Percentiles rank a stretch among this genome's conserved stretches.
Evolutionary conservation across 805 yeast genomes (phyloP).

Genomic region (Kazachstania kunashirensis): DNA sequence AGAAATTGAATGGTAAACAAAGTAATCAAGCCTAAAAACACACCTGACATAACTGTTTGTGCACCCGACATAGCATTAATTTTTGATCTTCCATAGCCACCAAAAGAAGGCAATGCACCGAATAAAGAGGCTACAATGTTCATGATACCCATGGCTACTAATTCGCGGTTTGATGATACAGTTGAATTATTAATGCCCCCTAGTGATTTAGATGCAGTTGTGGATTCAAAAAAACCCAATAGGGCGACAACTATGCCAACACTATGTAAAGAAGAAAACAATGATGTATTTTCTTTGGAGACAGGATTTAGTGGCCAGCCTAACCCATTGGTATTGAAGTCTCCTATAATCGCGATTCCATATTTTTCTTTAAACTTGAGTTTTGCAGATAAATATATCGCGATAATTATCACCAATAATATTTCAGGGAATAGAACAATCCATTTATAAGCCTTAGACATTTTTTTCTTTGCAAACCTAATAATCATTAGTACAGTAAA

Average conservation of each 20-base stretch:
- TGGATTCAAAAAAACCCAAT: constrained; percentile 85
- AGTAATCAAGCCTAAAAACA: constrained; percentile 69
- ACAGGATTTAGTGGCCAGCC: constrained; percentile 49
- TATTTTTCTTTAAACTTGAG: constrained; percentile 39
- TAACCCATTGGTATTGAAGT: constrained; percentile 42
- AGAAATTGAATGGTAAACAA: constrained; percentile 53
- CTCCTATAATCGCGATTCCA: constrained; percentile 66
- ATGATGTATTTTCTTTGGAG: constrained; percentile 34
- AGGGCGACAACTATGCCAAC: constrained; percentile 72
- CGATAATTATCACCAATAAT: constrained; percentile 54
- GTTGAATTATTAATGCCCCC: constrained; percentile 64
- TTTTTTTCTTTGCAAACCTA: constrained; percentile 34
- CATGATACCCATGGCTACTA: constrained; percentile 78
- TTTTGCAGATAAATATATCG: constrained; percentile 43
- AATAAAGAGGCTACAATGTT: constrained; percentile 51
- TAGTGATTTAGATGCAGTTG: constrained; percentile 83
- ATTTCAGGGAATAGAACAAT: constrained; percentile 78
- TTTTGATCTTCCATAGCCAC: constrained; percentile 91
- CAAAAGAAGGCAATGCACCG: constrained; percentile 82
- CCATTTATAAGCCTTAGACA: constrained; percentile 30
- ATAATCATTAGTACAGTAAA: constrained; percentile 38
- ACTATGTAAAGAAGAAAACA: constrained; percentile 48
- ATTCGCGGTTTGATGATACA: constrained; percentile 71
- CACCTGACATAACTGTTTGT: constrained; percentile 73
- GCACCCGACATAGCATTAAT: constrained; percentile 86